phyloP scores from a whole-genome alignment of 768 basidiomycete genomes.

The Kwoniella bestiolae region DNA sequence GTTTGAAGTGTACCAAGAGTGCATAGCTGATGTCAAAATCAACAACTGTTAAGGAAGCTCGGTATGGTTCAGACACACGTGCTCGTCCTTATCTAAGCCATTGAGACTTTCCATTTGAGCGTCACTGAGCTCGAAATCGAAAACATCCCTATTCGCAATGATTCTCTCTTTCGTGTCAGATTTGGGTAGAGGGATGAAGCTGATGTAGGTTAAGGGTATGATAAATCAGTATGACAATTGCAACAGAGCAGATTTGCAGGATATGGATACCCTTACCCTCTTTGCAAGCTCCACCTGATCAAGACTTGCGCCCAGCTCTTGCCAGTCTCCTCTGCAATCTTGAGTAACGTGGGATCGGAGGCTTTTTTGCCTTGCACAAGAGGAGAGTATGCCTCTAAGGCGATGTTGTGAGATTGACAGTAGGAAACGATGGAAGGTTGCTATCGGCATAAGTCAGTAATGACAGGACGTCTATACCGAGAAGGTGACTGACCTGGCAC shows the following conservation, averaged over 20 bases:
- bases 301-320: slow-evolving; percentile 60
- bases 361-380: slow-evolving; percentile 48
- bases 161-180: slow-evolving; percentile 62
- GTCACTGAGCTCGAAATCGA: slow-evolving; percentile 70
- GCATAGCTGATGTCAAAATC: too few relatives aligned
- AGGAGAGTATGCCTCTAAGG: slow-evolving; percentile 53
- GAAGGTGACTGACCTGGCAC: slow-evolving; percentile 37
- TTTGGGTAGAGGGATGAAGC: slow-evolving; percentile 84
- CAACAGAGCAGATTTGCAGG: background rate
- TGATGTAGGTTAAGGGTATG: slow-evolving; percentile 49
- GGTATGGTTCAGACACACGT: slow-evolving; percentile 50
- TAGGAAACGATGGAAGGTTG: slow-evolving; percentile 48
- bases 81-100: slow-evolving; percentile 66
- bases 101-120: slow-evolving; percentile 73
- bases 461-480: background rate
- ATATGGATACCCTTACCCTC: slow-evolving; percentile 53
- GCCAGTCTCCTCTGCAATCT: slow-evolving; percentile 49
- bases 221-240: background rate
- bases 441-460: background rate
- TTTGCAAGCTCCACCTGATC: slow-evolving; percentile 61
- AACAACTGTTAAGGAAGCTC: slow-evolving; percentile 33
- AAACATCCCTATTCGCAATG: slow-evolving; percentile 68
- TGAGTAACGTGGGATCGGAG: slow-evolving; percentile 40
- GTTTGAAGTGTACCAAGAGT: background rate
- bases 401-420: slow-evolving; percentile 45